Conservation (phyloP, 169 alveolate genomes). For the Eimeria falciformis region DNA sequence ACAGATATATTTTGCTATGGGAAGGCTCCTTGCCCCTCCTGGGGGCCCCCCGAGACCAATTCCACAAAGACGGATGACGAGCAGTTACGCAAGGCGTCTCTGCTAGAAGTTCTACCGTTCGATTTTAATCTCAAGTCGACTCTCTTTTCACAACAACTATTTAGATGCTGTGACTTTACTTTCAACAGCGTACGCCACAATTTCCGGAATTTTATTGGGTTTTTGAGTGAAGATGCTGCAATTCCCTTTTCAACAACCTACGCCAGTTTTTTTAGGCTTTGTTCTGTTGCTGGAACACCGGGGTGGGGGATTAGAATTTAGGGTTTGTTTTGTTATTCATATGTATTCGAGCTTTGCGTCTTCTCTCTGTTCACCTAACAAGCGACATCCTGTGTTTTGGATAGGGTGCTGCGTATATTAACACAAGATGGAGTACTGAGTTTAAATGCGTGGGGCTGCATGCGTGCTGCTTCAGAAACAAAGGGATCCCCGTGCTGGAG, state of each 20-base stretch:
- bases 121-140: conserved; percentile 64
- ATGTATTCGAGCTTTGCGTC: background rate
- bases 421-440: background rate
- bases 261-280: no score
- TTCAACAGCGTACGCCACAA: conserved; percentile 18
- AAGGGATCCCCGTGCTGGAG: conserved; percentile 62
- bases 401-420: background rate
- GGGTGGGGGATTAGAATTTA: background rate
- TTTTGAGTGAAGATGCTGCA: background rate
- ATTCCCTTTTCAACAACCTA: no score
- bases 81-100: conserved; percentile 9
- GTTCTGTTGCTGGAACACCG: no score
- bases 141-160: conserved; percentile 71
- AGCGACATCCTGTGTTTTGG: no score
- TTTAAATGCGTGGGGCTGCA: background rate
- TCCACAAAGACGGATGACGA: background rate
- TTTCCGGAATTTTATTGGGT: background rate
- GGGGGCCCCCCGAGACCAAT: conserved; percentile 21
- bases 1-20: background rate
- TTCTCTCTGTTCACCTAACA: background rate
- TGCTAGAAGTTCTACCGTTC: conserved; percentile 60
- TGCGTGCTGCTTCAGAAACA: conserved; percentile 43
- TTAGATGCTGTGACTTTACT: conserved; percentile 70
- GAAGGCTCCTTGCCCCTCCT: background rate
- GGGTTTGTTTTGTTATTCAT: background rate